phyloP scores from a whole-genome alignment of 805 yeast species.

The Yamadazyma tumulicola region DNA sequence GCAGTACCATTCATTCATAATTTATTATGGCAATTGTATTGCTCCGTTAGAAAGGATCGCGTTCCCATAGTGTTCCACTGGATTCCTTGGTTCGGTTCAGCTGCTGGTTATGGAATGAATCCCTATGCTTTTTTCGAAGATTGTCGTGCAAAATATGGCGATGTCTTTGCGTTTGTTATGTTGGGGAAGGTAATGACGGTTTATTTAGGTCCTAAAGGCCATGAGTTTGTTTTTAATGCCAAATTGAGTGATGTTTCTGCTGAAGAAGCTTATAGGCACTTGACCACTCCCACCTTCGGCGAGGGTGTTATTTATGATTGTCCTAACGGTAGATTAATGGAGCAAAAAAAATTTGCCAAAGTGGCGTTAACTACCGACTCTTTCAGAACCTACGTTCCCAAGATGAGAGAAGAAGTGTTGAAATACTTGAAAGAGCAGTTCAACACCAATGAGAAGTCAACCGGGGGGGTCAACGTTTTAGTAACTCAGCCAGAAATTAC shows the following conservation, averaged over 20 bases:
- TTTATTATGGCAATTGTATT: slow-evolving; percentile 61
- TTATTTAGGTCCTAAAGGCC: slow-evolving; percentile 95
- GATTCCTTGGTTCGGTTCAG: slow-evolving; percentile 95
- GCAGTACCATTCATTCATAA: slow-evolving; percentile 63
- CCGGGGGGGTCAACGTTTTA: slow-evolving; percentile 66
- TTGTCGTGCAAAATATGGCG: slow-evolving; percentile 83
- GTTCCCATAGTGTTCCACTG: slow-evolving; percentile 89
- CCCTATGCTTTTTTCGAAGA: slow-evolving; percentile 86
- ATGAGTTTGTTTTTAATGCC: slow-evolving; percentile 91
- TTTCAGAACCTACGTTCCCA: slow-evolving; percentile 82
- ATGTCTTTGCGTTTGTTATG: slow-evolving; percentile 84
- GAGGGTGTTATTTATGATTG: slow-evolving; percentile 97
- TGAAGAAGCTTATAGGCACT: slow-evolving; percentile 91
- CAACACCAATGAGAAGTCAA: slow-evolving; percentile 39
- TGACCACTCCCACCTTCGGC: slow-evolving; percentile 99
- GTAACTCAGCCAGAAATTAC: slow-evolving; percentile 91
- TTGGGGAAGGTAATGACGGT: slow-evolving; percentile 94
- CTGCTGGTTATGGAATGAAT: slow-evolving; percentile 83
- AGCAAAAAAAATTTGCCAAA: slow-evolving; percentile 96
- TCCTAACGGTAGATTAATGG: slow-evolving; percentile 92
- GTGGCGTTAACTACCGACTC: slow-evolving; percentile 82
- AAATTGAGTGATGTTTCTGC: slow-evolving; percentile 88
- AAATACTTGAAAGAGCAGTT: slow-evolving; percentile 57
- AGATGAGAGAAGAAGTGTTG: slow-evolving; percentile 73
- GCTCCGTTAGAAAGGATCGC: slow-evolving; percentile 73